Evolutionary conservation across 257 asterid species (phyloP).

Genomic region (Paulownia fortunei): DNA sequence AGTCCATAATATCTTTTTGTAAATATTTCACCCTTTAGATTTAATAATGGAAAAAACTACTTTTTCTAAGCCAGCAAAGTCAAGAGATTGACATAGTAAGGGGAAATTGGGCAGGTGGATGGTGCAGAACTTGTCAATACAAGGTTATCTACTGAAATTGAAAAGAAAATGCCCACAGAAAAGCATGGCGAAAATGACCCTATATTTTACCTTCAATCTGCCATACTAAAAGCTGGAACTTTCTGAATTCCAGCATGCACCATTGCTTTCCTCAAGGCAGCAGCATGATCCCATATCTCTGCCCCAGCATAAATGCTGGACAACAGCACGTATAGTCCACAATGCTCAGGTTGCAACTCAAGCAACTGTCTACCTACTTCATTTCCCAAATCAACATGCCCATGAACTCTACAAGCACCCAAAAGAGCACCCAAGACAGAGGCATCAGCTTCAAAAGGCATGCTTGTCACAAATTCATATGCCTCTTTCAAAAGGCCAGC

Average conservation of each 20-base stretch:
- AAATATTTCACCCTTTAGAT: not conserved
- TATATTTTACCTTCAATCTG: slow-evolving; percentile 32
- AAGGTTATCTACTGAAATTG: not conserved
- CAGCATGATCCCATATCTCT: slow-evolving; percentile 76
- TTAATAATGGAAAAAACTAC: not conserved
- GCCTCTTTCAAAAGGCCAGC: slow-evolving; percentile 82
- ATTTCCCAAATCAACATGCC: slow-evolving; percentile 67
- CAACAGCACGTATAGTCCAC: slow-evolving; percentile 69
- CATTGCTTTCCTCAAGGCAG: slow-evolving; percentile 71
- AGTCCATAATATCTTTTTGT: not conserved
- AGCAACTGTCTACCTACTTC: slow-evolving; percentile 65
- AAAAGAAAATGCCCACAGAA: not conserved
- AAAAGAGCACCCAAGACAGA: slow-evolving; percentile 84
- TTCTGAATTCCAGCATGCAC: slow-evolving; percentile 67
- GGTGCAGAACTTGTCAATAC: not conserved
- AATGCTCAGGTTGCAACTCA: slow-evolving; percentile 64
- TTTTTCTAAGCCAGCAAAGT: not conserved
- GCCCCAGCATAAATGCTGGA: slow-evolving; percentile 83
- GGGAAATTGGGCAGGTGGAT: not conserved
- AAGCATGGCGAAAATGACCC: slow-evolving; percentile 11
- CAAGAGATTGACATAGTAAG: not conserved
- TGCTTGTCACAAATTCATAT: slow-evolving; percentile 54
- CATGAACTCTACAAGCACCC: slow-evolving; percentile 83
- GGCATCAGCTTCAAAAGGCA: slow-evolving; percentile 84
- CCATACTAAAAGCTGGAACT: slow-evolving; percentile 74